These are phyloP conservation scores for Saxophila tyrrhenica DNA, from an alignment of 495 filamentous ascomycete species.

Conservation along the genomic window DNA sequence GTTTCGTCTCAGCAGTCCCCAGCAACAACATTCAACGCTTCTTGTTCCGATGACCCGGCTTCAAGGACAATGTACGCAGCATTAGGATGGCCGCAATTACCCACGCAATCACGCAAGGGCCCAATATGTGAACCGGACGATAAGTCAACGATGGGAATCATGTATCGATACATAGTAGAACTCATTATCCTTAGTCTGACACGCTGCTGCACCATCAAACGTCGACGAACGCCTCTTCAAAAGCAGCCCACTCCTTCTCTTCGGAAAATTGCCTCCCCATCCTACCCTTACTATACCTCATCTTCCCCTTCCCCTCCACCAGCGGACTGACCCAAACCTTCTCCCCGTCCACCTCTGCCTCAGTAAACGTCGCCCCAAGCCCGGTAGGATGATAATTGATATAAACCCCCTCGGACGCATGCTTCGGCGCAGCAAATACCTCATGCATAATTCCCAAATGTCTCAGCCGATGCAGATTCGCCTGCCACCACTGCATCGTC, in stretches of 20 bases:
- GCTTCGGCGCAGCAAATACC: conserved; percentile 31
- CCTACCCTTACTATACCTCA: conserved; percentile 5
- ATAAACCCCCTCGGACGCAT: conserved; percentile 30
- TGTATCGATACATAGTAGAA: too few relatives aligned
- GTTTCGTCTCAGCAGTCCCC: too few relatives aligned
- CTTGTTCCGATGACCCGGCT: too few relatives aligned
- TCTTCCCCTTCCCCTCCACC: conserved; percentile 1
- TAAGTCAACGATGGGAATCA: too few relatives aligned
- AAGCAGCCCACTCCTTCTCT: conserved; percentile 2
- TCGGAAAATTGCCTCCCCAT: background rate
- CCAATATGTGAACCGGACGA: too few relatives aligned
- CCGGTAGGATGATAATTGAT: conserved; percentile 4
- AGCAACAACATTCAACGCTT: too few relatives aligned
- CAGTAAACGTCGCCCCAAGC: background rate
- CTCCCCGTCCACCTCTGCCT: background rate
- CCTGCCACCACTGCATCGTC: conserved; percentile 39
- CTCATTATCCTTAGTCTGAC: too few relatives aligned
- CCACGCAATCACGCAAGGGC: too few relatives aligned
- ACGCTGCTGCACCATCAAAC: too few relatives aligned
- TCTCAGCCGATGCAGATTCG: conserved; percentile 25
- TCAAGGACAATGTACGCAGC: too few relatives aligned
- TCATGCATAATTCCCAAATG: conserved; percentile 41
- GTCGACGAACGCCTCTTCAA: conserved; percentile 3
- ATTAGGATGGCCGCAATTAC: too few relatives aligned
- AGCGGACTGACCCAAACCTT: conserved; percentile 2